Conservation (phyloP, 106 monocot genomes). For the Vanilla planifolia region DNA sequence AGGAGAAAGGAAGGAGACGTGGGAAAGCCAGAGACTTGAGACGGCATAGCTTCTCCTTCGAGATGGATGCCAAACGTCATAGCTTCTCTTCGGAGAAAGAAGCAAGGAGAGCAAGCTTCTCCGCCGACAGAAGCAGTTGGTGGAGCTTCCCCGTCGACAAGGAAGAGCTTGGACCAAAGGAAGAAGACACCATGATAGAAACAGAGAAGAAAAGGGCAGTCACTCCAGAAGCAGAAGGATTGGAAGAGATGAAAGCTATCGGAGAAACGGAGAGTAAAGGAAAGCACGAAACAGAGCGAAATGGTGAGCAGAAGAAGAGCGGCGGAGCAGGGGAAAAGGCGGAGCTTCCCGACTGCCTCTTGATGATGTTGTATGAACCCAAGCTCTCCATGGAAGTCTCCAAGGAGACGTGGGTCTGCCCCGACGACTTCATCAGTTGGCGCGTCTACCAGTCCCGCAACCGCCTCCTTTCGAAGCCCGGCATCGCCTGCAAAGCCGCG, state of each 20-base stretch:
- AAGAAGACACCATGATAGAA: conserved; percentile 7
- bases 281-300: conserved; percentile 3
- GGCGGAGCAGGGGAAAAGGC: conserved; percentile 19
- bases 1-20: conserved; percentile 27
- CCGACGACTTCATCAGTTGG: conserved; percentile 70
- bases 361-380: conserved; percentile 97
- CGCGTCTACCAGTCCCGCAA: conserved; percentile 28
- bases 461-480: conserved; percentile 10
- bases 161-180: conserved; percentile 20
- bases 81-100: conserved; percentile 58
- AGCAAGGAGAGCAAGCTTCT: conserved; percentile 15
- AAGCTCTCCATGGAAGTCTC: conserved; percentile 99
- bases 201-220: conserved; percentile 14
- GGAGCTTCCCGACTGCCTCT: conserved; percentile 77
- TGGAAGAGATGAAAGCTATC: not conserved
- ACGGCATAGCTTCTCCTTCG: conserved; percentile 41
- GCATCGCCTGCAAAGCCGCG: not conserved
- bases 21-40: conserved; percentile 41
- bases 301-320: conserved; percentile 14
- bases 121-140: conserved; percentile 6
- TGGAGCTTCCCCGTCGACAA: conserved; percentile 67
- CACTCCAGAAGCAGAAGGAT: conserved; percentile 9
- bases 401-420: conserved; percentile 94
- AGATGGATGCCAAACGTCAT: conserved; percentile 37
- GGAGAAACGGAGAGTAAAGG: not conserved